These are phyloP conservation scores for Chaetoscypha palmicola DNA, from an alignment of 2,329 filamentous ascomycete genomes.

Conservation along the genomic window DNA sequence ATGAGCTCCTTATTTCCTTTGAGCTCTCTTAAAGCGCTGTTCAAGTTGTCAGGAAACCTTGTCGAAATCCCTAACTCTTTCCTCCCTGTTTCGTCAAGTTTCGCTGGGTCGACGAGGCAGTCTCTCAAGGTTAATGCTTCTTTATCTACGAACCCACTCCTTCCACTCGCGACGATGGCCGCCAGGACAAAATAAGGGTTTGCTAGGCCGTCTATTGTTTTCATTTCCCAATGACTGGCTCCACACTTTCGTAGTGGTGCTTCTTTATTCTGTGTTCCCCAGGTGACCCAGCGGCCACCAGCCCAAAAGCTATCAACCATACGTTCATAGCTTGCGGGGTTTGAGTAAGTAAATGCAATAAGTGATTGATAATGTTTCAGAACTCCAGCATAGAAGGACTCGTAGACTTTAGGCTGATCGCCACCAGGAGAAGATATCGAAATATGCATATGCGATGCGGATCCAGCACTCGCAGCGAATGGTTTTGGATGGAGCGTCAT, in stretches of 20 bases:
- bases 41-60: not conserved
- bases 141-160: not conserved
- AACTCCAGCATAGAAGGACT: not conserved
- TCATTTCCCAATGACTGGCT: not conserved
- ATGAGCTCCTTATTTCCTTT: not conserved
- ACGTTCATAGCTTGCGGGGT: not conserved
- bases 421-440: not conserved
- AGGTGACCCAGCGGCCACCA: not conserved
- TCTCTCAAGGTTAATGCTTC: not conserved
- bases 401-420: not conserved
- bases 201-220: not conserved
- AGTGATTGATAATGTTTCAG: not conserved
- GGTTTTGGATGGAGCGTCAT: not conserved
- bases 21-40: not conserved
- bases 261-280: not conserved
- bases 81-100: not conserved
- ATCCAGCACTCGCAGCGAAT: not conserved
- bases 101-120: not conserved
- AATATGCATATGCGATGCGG: not conserved
- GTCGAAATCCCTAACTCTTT: not conserved
- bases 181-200: not conserved
- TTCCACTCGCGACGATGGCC: not conserved
- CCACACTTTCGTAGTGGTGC: not conserved
- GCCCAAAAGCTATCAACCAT: not conserved
- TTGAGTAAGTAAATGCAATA: not conserved